phyloP scores from a whole-genome alignment of 495 filamentous ascomycete genomes.

The Podospora pseudoanserina region DNA sequence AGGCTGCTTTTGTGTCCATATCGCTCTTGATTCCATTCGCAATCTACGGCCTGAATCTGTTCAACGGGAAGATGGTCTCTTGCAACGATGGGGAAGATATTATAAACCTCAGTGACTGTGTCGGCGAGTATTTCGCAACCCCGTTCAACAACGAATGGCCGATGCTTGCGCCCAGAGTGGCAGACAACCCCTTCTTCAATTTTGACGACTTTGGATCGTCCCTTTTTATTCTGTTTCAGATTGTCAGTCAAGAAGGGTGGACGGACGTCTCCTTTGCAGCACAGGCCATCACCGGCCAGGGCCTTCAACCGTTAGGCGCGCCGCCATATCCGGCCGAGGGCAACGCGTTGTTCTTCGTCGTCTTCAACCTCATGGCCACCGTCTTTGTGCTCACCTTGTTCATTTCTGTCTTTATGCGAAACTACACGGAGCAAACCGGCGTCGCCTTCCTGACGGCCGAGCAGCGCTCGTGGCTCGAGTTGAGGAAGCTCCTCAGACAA shows the following conservation, averaged over 20 bases:
- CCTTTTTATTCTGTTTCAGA: constrained; percentile 95
- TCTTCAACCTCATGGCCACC: constrained; percentile 93
- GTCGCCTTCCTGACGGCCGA: constrained; percentile 96
- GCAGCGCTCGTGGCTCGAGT: constrained; percentile 93
- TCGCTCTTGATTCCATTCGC: constrained; percentile 95
- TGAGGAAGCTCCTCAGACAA: constrained; percentile 88
- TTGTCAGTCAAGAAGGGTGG: constrained; percentile 99
- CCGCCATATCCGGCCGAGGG: constrained; percentile 56
- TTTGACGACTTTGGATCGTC: constrained; percentile 94
- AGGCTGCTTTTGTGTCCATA: constrained; percentile 88
- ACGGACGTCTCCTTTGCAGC: constrained; percentile 81
- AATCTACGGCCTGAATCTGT: constrained; percentile 90
- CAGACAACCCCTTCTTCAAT: constrained; percentile 76
- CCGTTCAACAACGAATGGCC: constrained; percentile 74
- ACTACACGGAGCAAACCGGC: constrained; percentile 97
- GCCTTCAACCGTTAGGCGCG: constrained; percentile 62
- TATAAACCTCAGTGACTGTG: constrained; percentile 65
- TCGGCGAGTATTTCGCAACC: constrained; percentile 71
- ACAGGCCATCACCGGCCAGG: constrained; percentile 75
- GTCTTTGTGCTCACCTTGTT: constrained; percentile 98
- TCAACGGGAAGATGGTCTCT: constrained; percentile 70
- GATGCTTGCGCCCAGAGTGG: constrained; percentile 75
- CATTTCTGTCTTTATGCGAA: constrained; percentile 99
- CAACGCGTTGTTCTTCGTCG: constrained; percentile 90
- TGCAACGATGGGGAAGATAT: constrained; percentile 73